phyloP scores from a whole-genome alignment of 1,284 basidiomycete genomes.

The Fomitopsis schrenkii region DNA sequence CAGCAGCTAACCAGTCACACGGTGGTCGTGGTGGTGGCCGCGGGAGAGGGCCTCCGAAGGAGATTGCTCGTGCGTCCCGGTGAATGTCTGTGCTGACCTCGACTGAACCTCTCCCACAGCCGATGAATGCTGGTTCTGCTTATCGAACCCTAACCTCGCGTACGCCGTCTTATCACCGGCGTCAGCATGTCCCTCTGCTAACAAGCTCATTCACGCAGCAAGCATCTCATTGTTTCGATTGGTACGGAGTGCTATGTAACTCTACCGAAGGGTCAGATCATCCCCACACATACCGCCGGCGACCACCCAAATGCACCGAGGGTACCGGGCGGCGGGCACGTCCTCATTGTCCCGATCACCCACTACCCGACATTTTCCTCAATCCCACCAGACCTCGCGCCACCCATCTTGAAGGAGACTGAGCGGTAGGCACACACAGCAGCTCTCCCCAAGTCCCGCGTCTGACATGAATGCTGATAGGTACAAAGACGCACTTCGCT shows the following conservation, averaged over 20 bases:
- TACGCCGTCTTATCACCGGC: conserved; percentile 31
- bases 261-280: conserved; percentile 88
- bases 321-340: conserved; percentile 92
- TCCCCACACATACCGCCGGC: conserved; percentile 65
- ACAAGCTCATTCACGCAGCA: conserved; percentile 42
- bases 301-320: conserved; percentile 35
- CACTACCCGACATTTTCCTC: conserved; percentile 59
- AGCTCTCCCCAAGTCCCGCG: neutral
- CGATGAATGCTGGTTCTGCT: conserved; percentile 93
- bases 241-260: conserved; percentile 92
- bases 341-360: conserved; percentile 83
- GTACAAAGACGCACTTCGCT: conserved; percentile 74
- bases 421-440: conserved; percentile 43
- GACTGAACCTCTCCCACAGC: conserved; percentile 39
- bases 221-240: conserved; percentile 92
- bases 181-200: conserved; percentile 1
- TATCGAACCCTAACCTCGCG: conserved; percentile 89
- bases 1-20: conserved; percentile 55
- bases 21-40: conserved; percentile 30
- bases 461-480: conserved; percentile 31
- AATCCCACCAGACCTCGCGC: conserved; percentile 71
- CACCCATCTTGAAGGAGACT: conserved; percentile 77
- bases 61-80: conserved; percentile 61
- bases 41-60: conserved; percentile 61
- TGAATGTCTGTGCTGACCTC: conserved; percentile 2